Evolutionary conservation across 73 alveolate genomes (phyloP), one percentile per base, ranked within the genome.

Genomic region (Paramecium bursaria): DNA sequence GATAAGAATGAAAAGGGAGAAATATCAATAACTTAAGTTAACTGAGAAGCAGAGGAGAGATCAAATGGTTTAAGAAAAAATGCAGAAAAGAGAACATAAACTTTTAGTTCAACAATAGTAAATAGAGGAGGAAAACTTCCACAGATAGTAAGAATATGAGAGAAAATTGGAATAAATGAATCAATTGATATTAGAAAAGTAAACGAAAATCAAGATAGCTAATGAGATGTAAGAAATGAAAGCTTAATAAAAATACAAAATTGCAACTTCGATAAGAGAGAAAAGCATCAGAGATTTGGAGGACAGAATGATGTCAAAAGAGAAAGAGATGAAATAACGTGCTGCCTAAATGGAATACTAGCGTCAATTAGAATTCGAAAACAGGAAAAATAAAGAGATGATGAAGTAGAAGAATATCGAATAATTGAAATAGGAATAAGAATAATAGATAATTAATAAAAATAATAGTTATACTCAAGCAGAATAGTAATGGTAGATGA

Each of bases 301-400:
- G 21, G 14, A 67, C 19, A 13, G 82, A 67, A 67, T 67, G 2
- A 42, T 39, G 19, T 67, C 82, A 3, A 67, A 67, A 67, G 82
- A 67, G 21, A 67, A 42, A 4, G 82, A 67, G 17, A 42, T 39
- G 1, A 4, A 67, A 67, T 39, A 39, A 47, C 33, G 82, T 39
- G 44, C 13, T 35, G 22, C 82, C 0, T 25, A 39, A 25, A 3
- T 30, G 50, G 33, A 67, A 67, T 42, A 25, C 15, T 25, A 42
- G 10, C 33, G 82, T 39, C 11, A 67, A 42, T n/a, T 39, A 42
- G 7, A 21, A 17, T 10, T 67, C 17, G 10, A 67, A 14, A 2
- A 67, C 3, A 67, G 19, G 23, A 31, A 57, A 19, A 33, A 39
- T 35, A 11, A 67, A 23, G 82, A 67, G 27, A 15, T 39, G 10